Evolutionary conservation across 768 basidiomycete species (phyloP).

Genomic region (Lenzites betulinus): DNA sequence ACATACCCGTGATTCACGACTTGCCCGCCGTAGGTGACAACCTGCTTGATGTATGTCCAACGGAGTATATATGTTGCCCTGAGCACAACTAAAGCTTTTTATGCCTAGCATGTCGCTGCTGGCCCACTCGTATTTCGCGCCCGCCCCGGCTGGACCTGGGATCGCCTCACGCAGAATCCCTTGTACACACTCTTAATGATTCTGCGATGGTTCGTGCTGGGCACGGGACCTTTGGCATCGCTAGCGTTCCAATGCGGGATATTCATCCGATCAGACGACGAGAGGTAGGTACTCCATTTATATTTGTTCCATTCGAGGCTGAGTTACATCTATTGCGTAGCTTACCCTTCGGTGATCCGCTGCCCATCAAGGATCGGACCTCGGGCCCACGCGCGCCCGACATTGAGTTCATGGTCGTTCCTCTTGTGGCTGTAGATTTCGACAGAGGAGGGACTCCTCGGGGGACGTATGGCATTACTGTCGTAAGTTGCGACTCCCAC

Average conservation of each 20-base stretch:
- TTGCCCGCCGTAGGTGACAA: constrained; percentile 31
- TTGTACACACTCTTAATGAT: neutral
- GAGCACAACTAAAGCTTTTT: neutral
- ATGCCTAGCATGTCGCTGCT: constrained; percentile 13
- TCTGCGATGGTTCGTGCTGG: constrained; percentile 6
- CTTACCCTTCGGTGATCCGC: neutral
- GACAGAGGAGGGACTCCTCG: constrained; percentile 4
- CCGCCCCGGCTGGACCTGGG: constrained; percentile 14
- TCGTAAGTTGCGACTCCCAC: neutral
- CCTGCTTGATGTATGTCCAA: constrained; percentile 24
- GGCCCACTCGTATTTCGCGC: constrained; percentile 17
- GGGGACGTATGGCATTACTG: constrained; percentile 10
- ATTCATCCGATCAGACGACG: constrained; percentile 19
- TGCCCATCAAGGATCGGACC: neutral
- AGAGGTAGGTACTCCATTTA: constrained; percentile 3
- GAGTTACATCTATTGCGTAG: neutral
- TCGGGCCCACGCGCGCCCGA: constrained; percentile 20
- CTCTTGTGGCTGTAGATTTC: constrained; percentile 11
- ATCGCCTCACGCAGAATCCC: constrained; percentile 12
- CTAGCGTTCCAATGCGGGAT: constrained; percentile 7
- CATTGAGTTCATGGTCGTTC: constrained; percentile 14
- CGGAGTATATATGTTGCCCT: neutral
- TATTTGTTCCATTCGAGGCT: neutral
- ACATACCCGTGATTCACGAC: constrained; percentile 23
- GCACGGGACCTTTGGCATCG: constrained; percentile 14